Base-by-base conservation (phyloP, 768 basidiomycete species). In the Termitomyces sp. region DNA sequence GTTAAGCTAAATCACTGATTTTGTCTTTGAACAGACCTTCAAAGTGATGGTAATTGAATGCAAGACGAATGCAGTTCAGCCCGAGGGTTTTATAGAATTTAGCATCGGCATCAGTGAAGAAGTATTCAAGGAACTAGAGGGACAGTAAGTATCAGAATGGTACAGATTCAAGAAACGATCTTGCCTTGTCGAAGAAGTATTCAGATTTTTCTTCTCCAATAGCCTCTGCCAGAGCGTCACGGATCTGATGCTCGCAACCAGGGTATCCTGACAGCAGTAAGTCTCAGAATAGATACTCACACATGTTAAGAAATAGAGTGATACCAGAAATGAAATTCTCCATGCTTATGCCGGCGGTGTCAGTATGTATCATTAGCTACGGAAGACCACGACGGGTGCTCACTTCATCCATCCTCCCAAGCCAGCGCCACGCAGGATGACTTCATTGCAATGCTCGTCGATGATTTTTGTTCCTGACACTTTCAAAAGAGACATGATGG, bases 351-450 rank as follows among this genome's bases (percentile, higher is more conserved):
- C 33, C 16, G 16, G 58, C 30, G 55, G 30, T 35, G 35, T 60
- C 40, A 61, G 46, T 32, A 60, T 52, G 46, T 32, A 60, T 52
- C 6, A 58, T 58, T 18, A 59, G 38, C 33, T 47, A 18, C 8
- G 23, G 6, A 38, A 40, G 40, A 32, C 40, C 59, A 50, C 61
- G 20, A 14, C 56, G 13, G 46, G 30, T 13, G 80, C 89, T 71
- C 66, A 91, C 89, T 86, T 90, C 86, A 92, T 88, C 89, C 89
- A 91, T 68, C 89, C 89, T 61, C 89, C 89, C 23, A 91, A 74
- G n/a, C 89, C 88, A 56, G 89, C 89, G 23, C 90, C 90, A 48
- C 85, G 75, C 55, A 89, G 77, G 59, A 87, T 76, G 60, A 87
- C 75, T 63, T 85, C 79, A 20, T 83, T 76, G 41, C 79, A 83